Conservation (phyloP, 2,329 filamentous ascomycete genomes). For the Colletotrichum cereale region DNA sequence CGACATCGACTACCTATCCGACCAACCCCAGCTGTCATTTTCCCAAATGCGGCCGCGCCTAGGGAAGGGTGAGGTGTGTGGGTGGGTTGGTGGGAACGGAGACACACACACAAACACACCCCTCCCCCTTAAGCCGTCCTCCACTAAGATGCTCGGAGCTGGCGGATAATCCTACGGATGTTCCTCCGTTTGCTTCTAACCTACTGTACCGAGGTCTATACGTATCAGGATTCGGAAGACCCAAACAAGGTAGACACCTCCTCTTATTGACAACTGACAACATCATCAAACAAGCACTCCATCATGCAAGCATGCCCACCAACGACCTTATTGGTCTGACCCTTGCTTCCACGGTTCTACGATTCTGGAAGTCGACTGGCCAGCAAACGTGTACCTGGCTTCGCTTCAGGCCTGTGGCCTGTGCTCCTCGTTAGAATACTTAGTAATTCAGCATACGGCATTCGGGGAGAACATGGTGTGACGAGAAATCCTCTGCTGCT, state of each 20-base stretch:
- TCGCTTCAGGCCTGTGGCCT: slow-evolving; percentile 18
- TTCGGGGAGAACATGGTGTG: slow-evolving; percentile 33
- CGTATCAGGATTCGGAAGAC: slow-evolving; percentile 9
- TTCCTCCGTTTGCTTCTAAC: neutral
- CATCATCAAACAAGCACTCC: neutral
- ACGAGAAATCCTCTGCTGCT: slow-evolving; percentile 17
- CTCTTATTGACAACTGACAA: neutral
- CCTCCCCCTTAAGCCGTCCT: neutral
- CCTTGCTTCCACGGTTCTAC: neutral
- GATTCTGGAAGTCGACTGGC: slow-evolving; percentile 11
- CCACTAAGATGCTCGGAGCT: neutral
- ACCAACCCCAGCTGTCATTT: slow-evolving; percentile 11
- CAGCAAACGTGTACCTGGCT: slow-evolving; percentile 14
- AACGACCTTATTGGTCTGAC: neutral
- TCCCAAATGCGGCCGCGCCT: slow-evolving; percentile 5
- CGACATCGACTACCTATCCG: slow-evolving; percentile 3
- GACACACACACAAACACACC: neutral
- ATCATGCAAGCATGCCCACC: neutral
- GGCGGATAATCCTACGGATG: neutral
- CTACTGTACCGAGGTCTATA: slow-evolving; percentile 3
- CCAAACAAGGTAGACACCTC: neutral
- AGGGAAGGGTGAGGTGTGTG: neutral
- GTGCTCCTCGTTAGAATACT: slow-evolving; percentile 9
- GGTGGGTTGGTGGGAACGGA: neutral
- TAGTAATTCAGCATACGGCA: slow-evolving; percentile 25